phyloP scores from a whole-genome alignment of 2,329 filamentous ascomycete genomes.

The Penicillium sp. region DNA sequence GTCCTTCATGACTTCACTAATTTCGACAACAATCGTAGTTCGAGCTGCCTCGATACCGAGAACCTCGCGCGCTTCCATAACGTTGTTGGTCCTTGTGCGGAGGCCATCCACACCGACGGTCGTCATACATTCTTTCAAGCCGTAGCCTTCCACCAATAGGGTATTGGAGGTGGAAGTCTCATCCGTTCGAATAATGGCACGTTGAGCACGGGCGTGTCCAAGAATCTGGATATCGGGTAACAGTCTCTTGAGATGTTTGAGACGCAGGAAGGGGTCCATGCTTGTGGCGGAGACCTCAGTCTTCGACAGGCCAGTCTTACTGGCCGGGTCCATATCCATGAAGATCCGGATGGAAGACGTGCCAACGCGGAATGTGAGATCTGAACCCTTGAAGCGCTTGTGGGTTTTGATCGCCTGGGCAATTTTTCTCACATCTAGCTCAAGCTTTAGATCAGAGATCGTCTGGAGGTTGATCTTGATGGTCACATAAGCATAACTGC shows the following conservation, averaged over 20 bases:
- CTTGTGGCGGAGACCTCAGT: conserved; percentile 46
- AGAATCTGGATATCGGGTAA: conserved; percentile 83
- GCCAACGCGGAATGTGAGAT: conserved; percentile 59
- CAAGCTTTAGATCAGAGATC: conserved; percentile 77
- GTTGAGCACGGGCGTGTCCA: conserved; percentile 79
- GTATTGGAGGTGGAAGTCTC: conserved; percentile 69
- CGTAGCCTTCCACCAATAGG: conserved; percentile 89
- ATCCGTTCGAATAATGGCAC: conserved; percentile 85
- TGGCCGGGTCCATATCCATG: conserved; percentile 52
- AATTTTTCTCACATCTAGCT: conserved; percentile 73
- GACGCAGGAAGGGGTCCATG: conserved; percentile 54
- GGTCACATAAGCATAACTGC: conserved; percentile 70
- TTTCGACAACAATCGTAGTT: conserved; percentile 84
- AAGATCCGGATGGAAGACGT: conserved; percentile 67
- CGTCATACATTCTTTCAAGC: conserved; percentile 83
- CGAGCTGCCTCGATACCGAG: conserved; percentile 94
- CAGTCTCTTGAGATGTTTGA: conserved; percentile 80
- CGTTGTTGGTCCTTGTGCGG: conserved; percentile 73
- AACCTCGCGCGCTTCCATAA: conserved; percentile 84
- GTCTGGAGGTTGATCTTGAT: conserved; percentile 79
- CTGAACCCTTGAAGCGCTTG: conserved; percentile 69
- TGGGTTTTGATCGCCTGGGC: conserved; percentile 72
- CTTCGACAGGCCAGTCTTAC: conserved; percentile 38
- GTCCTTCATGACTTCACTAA: conserved; percentile 81
- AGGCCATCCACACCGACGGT: conserved; percentile 86